Evolutionary conservation across 2,329 filamentous ascomycete genomes (phyloP).

Genomic region (Tolypocladium endophyticum): DNA sequence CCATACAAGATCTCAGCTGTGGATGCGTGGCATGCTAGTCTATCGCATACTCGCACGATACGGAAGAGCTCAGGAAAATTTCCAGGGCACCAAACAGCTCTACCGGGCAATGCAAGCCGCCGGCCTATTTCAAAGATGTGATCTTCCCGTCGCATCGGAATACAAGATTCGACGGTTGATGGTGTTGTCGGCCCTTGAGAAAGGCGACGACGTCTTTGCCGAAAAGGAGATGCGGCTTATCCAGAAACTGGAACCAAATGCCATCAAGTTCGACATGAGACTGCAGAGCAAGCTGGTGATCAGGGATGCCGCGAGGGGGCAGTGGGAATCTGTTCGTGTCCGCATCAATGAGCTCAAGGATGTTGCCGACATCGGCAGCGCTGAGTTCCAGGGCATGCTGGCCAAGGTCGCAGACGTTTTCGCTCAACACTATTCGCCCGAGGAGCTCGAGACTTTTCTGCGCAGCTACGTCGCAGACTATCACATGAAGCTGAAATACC

Average conservation of each 20-base stretch:
- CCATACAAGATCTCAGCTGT: constrained; percentile 1
- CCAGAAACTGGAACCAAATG: constrained; percentile 8
- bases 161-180: constrained; percentile 19
- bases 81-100: constrained; percentile 11
- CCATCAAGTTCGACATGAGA: constrained; percentile 12
- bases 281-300: constrained; percentile 16
- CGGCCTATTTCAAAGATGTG: constrained; percentile 13
- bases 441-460: constrained; percentile 18
- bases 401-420: constrained; percentile 23
- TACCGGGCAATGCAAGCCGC: constrained; percentile 16
- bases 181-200: constrained; percentile 14
- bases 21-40: constrained; percentile 7
- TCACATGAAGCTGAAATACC: constrained; percentile 14
- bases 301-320: constrained; percentile 14
- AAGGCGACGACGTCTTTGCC: constrained; percentile 15
- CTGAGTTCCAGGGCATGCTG: constrained; percentile 15
- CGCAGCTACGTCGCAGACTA: constrained; percentile 14
- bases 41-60: constrained; percentile 6
- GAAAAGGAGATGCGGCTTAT: constrained; percentile 14
- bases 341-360: constrained; percentile 12
- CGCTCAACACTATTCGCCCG: constrained; percentile 11
- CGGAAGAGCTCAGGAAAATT: neutral
- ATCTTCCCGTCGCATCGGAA: constrained; percentile 9
- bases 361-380: constrained; percentile 5
- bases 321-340: constrained; percentile 14